Evolutionary conservation across 345 rosid genomes (phyloP).

Genomic region (Atalantia buxifolia): DNA sequence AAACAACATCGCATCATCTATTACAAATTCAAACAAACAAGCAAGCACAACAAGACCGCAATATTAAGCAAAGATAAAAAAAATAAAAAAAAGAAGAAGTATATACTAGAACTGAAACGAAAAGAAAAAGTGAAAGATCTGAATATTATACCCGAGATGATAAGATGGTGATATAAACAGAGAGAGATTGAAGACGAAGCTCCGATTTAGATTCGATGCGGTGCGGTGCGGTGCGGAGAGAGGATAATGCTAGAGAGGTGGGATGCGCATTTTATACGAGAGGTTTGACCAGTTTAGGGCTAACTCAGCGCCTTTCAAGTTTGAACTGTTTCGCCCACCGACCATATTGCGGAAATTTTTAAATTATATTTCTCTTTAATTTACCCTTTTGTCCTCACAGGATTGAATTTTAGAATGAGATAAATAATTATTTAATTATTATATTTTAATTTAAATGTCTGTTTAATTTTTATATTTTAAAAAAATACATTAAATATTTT

Average conservation of each 20-base stretch:
- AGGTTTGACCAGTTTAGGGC: neutral
- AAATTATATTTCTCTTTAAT: no score
- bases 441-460: no score
- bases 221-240: neutral
- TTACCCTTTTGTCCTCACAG: no score
- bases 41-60: neutral
- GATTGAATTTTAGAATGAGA: no score
- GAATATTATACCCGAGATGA: neutral
- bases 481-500: no score
- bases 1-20: neutral
- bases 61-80: neutral
- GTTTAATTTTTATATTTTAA: no score
- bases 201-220: neutral
- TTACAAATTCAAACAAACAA: neutral
- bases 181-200: neutral
- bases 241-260: neutral
- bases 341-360: neutral
- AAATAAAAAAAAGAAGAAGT: neutral
- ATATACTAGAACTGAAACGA: neutral
- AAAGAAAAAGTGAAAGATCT: neutral
- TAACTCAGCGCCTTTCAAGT: neutral
- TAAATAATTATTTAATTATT: no score
- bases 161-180: neutral
- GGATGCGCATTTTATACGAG: neutral
- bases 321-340: neutral